Percentiles rank a stretch among this genome's conserved stretches.
Conservation (phyloP, 495 filamentous ascomycete species). For the Neurospora sp. region DNA sequence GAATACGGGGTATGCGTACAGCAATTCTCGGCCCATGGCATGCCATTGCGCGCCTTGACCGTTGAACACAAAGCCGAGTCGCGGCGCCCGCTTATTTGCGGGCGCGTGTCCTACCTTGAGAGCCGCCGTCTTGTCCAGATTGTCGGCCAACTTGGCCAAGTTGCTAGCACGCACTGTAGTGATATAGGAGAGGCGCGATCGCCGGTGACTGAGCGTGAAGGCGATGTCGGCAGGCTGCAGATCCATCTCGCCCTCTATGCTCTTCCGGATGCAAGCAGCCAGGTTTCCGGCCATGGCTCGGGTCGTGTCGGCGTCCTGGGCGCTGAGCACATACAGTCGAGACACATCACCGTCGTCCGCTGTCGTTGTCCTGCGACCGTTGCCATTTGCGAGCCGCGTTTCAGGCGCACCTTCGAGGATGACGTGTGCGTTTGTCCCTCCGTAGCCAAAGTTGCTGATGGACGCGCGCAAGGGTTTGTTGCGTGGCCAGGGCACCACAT, state of each 20-base stretch:
- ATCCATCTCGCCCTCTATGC: background rate
- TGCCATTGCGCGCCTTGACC: conserved; percentile 33
- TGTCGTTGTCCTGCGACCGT: background rate
- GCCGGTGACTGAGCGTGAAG: conserved; percentile 9
- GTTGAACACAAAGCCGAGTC: conserved; percentile 11
- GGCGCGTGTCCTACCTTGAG: background rate
- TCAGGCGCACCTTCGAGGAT: conserved; percentile 24
- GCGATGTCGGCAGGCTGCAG: conserved; percentile 1
- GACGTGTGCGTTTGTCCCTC: conserved; percentile 38
- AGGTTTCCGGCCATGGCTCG: conserved; percentile 4
- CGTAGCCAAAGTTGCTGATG: conserved; percentile 41
- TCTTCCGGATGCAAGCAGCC: background rate
- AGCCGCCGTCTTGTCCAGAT: conserved; percentile 3
- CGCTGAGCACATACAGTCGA: conserved; percentile 8
- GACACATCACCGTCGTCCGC: background rate
- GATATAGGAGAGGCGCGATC: conserved; percentile 6
- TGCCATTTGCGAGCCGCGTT: background rate
- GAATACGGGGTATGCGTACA: conserved; percentile 2
- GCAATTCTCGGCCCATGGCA: conserved; percentile 34
- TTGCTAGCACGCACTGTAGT: conserved; percentile 3
- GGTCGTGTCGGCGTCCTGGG: conserved; percentile 4
- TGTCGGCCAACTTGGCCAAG: conserved; percentile 2
- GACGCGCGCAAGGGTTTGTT: conserved; percentile 14
- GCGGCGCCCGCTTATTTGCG: background rate
- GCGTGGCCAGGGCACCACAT: conserved; percentile 1